Evolutionary conservation across 306 rosid genomes (phyloP), one percentile per base, ranked within the genome.

Genomic region (Inga oerstediana): DNA sequence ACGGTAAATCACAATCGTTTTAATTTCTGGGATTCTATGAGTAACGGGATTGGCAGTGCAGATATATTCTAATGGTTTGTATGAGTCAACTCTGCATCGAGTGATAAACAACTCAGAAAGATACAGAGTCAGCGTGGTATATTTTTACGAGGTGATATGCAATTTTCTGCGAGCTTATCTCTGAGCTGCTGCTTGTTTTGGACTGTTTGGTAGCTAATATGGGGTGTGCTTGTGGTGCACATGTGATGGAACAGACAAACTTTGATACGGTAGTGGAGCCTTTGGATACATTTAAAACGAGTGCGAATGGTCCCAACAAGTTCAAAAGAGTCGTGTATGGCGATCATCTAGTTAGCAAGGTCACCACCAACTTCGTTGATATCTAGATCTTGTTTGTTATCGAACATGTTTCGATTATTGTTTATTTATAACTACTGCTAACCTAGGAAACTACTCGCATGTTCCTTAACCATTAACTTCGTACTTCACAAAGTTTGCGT

Each of bases 1-100:
- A 39, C 2, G 1, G 0, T 39, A 6, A 39, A 6, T 39, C 8
- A 39, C 20, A 32, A 52, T 51, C 30, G 9, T 30, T 64, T 64
- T 19, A 74, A 20, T 52, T 68, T n/a, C 27, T 69, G 34, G 22
- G 58, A 32, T 62, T 82, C 66, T n/a, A 22, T 51, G 44, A 17
- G 74, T 5, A 17, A 54, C 43, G 58, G 82, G 67, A 73, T 48
- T 24, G 46, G 69, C 81, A 39, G 16, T 86, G 82, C 87, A 96
- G 99, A 91, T 96, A 84, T 96, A 94, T 91, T 89, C 99, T 8
- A 96, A 92, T 56, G 97, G 99, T 61, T 77, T 94, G 80, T 94
- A 92, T 48, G 95, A 92, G 85, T 96, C 99, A 10, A 94, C 99
- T 82, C 83, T 93, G 85, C 99, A 96, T 84, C 97, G 84, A 65